A percentile compares a stretch with the other conserved stretches of the same genome.
These are phyloP conservation scores for Rhytidiadelphus loreus DNA, from an alignment of 225 moss, liverwort and hornwort genomes.

Conservation along the genomic window DNA sequence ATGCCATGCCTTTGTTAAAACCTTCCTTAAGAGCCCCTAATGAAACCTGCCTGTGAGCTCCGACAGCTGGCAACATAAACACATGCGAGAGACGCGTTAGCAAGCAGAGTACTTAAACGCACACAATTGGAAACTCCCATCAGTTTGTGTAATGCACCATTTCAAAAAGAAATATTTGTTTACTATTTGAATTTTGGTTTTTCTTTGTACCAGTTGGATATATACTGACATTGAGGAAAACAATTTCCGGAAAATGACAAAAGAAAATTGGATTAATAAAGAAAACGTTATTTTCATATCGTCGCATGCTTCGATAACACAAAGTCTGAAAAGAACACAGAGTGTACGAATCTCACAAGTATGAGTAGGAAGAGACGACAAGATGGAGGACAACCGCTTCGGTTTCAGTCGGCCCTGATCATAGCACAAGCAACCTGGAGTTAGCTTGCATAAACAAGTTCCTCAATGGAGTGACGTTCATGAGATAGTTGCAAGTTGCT, in stretches of 20 bases:
- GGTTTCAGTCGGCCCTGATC: slow-evolving; percentile 42
- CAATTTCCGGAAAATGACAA: neutral
- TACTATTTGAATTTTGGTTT: neutral
- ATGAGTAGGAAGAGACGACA: slow-evolving; percentile 35
- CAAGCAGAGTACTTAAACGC: neutral
- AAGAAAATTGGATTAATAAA: neutral
- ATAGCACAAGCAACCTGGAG: neutral
- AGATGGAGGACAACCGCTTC: slow-evolving; percentile 34
- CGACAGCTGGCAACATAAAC: slow-evolving; percentile 18
- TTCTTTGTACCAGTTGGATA: neutral
- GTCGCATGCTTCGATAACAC: neutral
- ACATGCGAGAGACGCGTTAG: neutral
- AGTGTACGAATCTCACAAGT: slow-evolving; percentile 16
- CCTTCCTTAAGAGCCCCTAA: slow-evolving; percentile 31
- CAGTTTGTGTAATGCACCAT: neutral
- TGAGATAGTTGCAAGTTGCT: neutral
- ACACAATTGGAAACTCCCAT: neutral
- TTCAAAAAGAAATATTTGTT: neutral
- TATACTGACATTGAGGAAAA: neutral
- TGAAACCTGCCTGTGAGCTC: slow-evolving; percentile 36
- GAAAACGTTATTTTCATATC: neutral
- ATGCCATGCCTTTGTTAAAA: slow-evolving; percentile 42
- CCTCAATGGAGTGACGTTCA: neutral
- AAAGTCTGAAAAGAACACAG: neutral
- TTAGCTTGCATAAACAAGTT: neutral